Conservation (phyloP, 768 basidiomycete species). For the Clathrus columnatus region DNA sequence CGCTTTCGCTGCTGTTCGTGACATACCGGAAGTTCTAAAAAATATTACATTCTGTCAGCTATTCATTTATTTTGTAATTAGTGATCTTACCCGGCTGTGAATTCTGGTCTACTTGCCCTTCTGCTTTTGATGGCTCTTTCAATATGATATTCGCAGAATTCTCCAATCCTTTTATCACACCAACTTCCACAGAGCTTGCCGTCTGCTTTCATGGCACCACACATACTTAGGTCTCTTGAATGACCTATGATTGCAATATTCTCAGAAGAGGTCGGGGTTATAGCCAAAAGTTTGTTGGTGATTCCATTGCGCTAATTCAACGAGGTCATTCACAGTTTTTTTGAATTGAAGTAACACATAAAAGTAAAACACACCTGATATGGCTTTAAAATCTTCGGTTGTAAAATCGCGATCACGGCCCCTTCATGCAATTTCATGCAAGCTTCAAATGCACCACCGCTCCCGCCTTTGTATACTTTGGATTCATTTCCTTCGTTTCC, state of each 20-base stretch:
- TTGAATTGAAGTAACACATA: too few species aligned
- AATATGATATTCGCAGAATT: constrained; percentile 89
- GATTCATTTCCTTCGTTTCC: constrained; percentile 36
- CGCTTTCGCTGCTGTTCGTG: constrained; percentile 45
- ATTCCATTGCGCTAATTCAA: constrained; percentile 25
- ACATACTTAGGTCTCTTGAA: constrained; percentile 82
- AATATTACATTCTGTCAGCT: background rate
- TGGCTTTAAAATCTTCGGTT: constrained; percentile 80
- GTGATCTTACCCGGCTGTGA: constrained; percentile 60
- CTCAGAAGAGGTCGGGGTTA: constrained; percentile 76
- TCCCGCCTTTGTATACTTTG: constrained; percentile 80
- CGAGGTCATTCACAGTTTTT: background rate
- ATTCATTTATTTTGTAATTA: background rate
- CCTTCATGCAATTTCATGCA: constrained; percentile 83
- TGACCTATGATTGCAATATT: constrained; percentile 81
- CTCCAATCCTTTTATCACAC: constrained; percentile 83
- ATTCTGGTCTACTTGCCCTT: constrained; percentile 77
- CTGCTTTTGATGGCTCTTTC: constrained; percentile 68
- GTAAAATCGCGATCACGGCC: constrained; percentile 82
- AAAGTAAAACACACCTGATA: constrained; percentile 67
- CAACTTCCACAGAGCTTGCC: constrained; percentile 78
- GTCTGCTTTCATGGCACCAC: constrained; percentile 66
- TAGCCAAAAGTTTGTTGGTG: constrained; percentile 69
- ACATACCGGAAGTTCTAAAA: constrained; percentile 67
- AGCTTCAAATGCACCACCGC: constrained; percentile 85